Evolutionary conservation across 768 basidiomycete genomes (phyloP), one percentile per base, ranked within the genome.

Genomic region (Xerocomus spinulosus): DNA sequence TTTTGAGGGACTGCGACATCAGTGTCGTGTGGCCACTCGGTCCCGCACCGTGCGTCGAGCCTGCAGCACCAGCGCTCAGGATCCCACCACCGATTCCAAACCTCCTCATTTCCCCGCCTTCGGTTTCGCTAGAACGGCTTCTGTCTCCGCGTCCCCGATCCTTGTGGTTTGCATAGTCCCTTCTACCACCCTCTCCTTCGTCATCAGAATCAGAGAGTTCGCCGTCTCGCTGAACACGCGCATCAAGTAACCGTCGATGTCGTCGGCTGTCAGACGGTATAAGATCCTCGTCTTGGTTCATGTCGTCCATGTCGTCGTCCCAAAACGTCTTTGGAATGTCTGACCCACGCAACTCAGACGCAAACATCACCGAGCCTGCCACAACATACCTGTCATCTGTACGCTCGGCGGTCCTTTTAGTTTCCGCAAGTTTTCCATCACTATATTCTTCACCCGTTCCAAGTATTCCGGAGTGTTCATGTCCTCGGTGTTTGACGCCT

Each of bases 191-290:
- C 57, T 87, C 87, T 15, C 92, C 94, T 69, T 99, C 96, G 63
- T 99, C 96, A 54, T 99, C 96, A 2, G 96, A 98, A 66, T 99
- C 96, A 7, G 92, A 96, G 12, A 96, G 76, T 60, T 94, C 91
- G 18, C 86, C 87, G 33, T 95, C 92, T 5, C 78, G 80, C 63
- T 93, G 92, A 51, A 87, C 76, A 20, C 84, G 76, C 20, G 83
- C 78, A 63, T 99, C 95, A 28, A 93, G 78, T 9, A 92, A 68
- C 14, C 85, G 79, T 56, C 79, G 80, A 20, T 87, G 83, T 55
- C 88, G 78, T 42, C 94, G 80, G 10, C 79, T 79, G 60, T 99
- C 81, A 14, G 83, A 75, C 42, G 87, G 77, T 38, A 85, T 81
- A 56, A 87, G 70, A 56, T 95, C 92, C 57, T 94, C 92, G 34